Conservation (phyloP, 768 basidiomycete species). For the Pleurotus djamor region DNA sequence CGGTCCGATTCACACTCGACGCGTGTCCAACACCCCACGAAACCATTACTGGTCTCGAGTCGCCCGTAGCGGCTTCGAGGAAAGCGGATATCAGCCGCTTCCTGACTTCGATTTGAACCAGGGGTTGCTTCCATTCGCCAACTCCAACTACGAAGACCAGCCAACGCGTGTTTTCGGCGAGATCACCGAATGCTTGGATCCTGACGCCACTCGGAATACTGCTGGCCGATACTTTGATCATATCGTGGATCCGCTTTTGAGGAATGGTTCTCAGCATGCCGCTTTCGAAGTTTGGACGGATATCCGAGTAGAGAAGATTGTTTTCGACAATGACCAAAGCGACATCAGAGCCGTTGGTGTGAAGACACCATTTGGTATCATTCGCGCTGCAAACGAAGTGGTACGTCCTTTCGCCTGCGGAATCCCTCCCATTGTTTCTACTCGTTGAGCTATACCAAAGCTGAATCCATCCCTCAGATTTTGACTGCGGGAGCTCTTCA, state of each 20-base stretch:
- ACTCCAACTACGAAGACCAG: not conserved
- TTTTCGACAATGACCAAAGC: not conserved
- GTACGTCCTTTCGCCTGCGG: not conserved
- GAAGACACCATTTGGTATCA: not conserved
- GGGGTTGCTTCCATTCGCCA: not conserved
- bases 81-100: not conserved
- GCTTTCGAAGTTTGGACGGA: conserved; percentile 3
- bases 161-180: not conserved
- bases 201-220: not conserved
- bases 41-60: not conserved
- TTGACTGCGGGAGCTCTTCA: conserved; percentile 4
- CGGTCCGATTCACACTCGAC: not conserved
- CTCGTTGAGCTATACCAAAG: not conserved
- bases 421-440: not conserved
- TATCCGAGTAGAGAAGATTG: conserved; percentile 1
- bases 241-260: not conserved
- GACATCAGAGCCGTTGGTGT: not conserved
- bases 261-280: not conserved
- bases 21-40: not conserved
- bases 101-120: not conserved
- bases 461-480: not conserved
- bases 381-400: not conserved
- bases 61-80: not conserved
- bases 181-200: conserved; percentile 1
- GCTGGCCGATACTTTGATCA: not conserved